A percentile compares a stretch with the other conserved stretches of the same genome.
Evolutionary conservation across 2,329 filamentous ascomycete species (phyloP).

Genomic region (Aureobasidium sp.): DNA sequence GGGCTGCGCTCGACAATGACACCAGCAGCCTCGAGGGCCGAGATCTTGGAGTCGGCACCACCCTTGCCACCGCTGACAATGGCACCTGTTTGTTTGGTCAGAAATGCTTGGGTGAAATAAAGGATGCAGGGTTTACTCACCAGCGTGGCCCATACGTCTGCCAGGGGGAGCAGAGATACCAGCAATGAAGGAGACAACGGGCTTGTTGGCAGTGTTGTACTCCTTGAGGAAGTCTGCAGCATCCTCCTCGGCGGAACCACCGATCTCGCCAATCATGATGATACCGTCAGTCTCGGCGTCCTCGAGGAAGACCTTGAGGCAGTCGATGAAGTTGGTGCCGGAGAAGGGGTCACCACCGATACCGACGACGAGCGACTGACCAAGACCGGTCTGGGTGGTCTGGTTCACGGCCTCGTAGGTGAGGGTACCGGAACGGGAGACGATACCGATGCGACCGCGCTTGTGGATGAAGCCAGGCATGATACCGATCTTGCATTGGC

Average conservation of each 20-base stretch:
- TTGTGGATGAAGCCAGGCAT: conserved; percentile 99
- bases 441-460: conserved; percentile 95
- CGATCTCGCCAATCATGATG: conserved; percentile 99
- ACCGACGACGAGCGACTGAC: conserved; percentile 95
- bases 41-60: conserved; percentile 96
- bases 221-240: conserved; percentile 91
- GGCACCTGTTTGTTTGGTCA: conserved; percentile 44
- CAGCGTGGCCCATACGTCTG: conserved; percentile 96
- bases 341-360: conserved; percentile 98
- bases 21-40: conserved; percentile 83
- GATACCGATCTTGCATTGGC: conserved; percentile 99
- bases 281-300: conserved; percentile 97
- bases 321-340: conserved; percentile 99
- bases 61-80: conserved; percentile 98
- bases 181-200: conserved; percentile 95
- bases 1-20: conserved; percentile 95
- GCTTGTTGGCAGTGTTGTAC: conserved; percentile 90
- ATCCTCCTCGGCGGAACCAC: conserved; percentile 94
- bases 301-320: conserved; percentile 90
- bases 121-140: conserved; percentile 33
- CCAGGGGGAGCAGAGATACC: conserved; percentile 96
- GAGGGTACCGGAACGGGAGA: conserved; percentile 93
- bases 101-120: neutral
- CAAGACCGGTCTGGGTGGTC: conserved; percentile 92
- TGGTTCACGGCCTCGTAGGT: conserved; percentile 99